A percentile compares a stretch with the other conserved stretches of the same genome.
Evolutionary conservation across 2,329 filamentous ascomycete genomes (phyloP).

Genomic region (Ceratocystis diversiconidia): DNA sequence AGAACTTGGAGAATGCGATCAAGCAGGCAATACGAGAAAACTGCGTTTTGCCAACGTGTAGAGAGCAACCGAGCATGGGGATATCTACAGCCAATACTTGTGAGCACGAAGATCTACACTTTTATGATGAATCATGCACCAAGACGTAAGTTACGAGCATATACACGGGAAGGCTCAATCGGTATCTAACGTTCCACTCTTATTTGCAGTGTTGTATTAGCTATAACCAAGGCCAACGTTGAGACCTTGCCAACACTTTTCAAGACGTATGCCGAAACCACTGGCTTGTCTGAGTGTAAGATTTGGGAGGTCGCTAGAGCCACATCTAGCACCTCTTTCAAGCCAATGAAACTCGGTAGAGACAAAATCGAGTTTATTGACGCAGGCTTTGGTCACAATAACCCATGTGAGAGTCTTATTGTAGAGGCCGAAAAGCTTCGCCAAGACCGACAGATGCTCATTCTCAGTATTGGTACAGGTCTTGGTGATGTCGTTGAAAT

Average conservation of each 20-base stretch:
- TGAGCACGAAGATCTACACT: not conserved
- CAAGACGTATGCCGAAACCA: too few species aligned
- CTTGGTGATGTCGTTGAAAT: conserved; percentile 20
- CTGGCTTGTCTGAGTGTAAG: conserved; percentile 20
- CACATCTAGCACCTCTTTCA: conserved; percentile 24
- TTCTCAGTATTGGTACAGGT: conserved; percentile 24
- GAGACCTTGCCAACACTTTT: conserved; percentile 21
- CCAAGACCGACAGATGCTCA: conserved; percentile 16
- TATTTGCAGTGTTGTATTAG: not conserved
- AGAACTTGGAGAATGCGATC: not conserved
- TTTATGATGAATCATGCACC: not conserved
- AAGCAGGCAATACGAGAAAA: not conserved
- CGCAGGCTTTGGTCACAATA: conserved; percentile 24
- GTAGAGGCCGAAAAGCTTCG: conserved; percentile 20
- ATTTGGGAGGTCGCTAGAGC: conserved; percentile 25
- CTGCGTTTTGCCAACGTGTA: not conserved
- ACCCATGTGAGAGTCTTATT: conserved; percentile 24
- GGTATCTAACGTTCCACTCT: not conserved
- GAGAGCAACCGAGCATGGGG: too few species aligned
- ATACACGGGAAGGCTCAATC: not conserved
- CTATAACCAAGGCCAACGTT: not conserved
- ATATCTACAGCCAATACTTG: not conserved
- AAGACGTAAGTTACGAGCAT: not conserved
- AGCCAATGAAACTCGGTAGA: conserved; percentile 22
- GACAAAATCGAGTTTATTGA: conserved; percentile 24